Conservation (phyloP, 345 rosid species). For the Physaria fendleri region DNA sequence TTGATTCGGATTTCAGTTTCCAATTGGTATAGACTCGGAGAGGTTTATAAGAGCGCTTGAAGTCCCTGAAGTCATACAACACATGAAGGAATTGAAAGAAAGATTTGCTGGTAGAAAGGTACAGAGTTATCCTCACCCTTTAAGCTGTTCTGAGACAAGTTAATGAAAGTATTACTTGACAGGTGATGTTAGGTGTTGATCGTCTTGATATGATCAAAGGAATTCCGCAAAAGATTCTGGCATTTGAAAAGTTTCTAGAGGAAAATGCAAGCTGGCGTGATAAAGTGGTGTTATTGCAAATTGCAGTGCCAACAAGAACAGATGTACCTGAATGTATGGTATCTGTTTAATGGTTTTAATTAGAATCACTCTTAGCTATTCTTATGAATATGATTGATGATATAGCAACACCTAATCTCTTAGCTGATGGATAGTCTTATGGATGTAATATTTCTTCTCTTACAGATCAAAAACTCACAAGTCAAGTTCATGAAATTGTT, state of each 20-base stretch:
- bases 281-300: constrained; percentile 93
- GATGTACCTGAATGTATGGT: constrained; percentile 95
- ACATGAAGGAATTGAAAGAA: constrained; percentile 77
- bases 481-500: no score
- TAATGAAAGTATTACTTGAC: constrained; percentile 12
- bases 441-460: no score
- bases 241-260: constrained; percentile 98
- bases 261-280: constrained; percentile 94
- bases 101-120: constrained; percentile 96
- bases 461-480: no score
- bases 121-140: constrained; percentile 6
- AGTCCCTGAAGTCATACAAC: constrained; percentile 51
- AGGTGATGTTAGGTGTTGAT: constrained; percentile 99
- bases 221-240: constrained; percentile 97
- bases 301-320: constrained; percentile 99
- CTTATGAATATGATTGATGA: no score
- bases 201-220: constrained; percentile 99
- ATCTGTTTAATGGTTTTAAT: background rate
- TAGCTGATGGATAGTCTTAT: no score
- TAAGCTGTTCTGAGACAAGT: constrained; percentile 7
- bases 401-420: no score
- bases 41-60: constrained; percentile 83
- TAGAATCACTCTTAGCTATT: no score
- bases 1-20: constrained; percentile 55
- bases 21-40: constrained; percentile 94